Conservation (phyloP, 805 yeast genomes). For the Spathaspora boniae region DNA sequence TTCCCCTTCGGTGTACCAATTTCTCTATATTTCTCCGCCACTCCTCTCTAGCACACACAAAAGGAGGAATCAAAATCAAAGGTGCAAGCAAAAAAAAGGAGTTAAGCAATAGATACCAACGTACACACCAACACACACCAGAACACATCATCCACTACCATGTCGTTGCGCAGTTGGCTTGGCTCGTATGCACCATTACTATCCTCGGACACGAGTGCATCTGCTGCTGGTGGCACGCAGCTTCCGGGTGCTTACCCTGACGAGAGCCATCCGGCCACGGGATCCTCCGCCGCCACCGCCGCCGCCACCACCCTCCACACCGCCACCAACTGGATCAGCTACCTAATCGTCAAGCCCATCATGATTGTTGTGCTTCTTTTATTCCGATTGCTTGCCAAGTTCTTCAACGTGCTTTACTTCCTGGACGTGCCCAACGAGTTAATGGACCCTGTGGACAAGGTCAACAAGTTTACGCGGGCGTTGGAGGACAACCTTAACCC, state of each 20-base stretch:
- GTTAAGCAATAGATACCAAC: too few relatives aligned
- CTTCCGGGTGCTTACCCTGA: slow-evolving; percentile 9
- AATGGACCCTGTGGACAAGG: slow-evolving; percentile 52
- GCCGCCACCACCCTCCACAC: background rate
- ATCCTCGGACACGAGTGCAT: too few relatives aligned
- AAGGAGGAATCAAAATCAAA: too few relatives aligned
- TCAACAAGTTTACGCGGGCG: slow-evolving; percentile 46
- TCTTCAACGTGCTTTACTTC: slow-evolving; percentile 23
- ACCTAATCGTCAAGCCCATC: slow-evolving; percentile 22
- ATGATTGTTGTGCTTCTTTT: slow-evolving; percentile 19
- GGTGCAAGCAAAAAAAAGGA: too few relatives aligned
- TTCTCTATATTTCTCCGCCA: too few relatives aligned
- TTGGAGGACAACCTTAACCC: slow-evolving; percentile 46
- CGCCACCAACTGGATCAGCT: slow-evolving; percentile 5
- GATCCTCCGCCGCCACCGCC: slow-evolving; percentile 1
- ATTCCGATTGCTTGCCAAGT: slow-evolving; percentile 21
- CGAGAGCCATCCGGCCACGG: background rate
- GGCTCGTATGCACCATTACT: too few relatives aligned
- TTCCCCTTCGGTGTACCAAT: too few relatives aligned
- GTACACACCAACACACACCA: too few relatives aligned
- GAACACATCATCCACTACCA: too few relatives aligned
- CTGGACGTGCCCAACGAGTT: slow-evolving; percentile 12
- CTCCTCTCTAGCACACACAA: too few relatives aligned
- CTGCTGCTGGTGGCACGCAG: slow-evolving; percentile 1
- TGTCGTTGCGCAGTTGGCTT: too few relatives aligned